Percentiles rank a stretch among this genome's conserved stretches.
phyloP scores from a whole-genome alignment of 495 filamentous ascomycete species.

The Penicillium nucicola region DNA sequence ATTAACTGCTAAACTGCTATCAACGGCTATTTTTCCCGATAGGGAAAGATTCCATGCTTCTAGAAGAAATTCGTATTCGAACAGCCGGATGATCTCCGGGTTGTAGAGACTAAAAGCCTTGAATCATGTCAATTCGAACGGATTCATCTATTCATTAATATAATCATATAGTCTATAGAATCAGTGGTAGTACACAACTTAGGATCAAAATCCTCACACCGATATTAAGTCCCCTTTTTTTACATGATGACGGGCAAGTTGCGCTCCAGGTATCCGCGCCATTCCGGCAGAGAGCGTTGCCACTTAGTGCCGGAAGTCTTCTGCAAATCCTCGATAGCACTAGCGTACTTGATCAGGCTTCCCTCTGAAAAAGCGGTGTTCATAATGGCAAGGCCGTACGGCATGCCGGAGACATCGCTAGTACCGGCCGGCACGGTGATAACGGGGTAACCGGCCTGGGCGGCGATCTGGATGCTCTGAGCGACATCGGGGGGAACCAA shows the following conservation, averaged over 20 bases:
- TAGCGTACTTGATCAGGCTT: constrained; percentile 58
- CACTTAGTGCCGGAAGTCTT: constrained; percentile 30
- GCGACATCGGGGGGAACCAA: constrained; percentile 66
- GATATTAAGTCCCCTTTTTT: not conserved
- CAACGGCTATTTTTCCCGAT: no score
- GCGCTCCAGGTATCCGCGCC: constrained; percentile 49
- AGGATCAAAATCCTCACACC: not conserved
- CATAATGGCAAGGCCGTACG: constrained; percentile 67
- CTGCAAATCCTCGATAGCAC: constrained; percentile 67
- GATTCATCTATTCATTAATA: not conserved
- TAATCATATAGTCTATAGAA: constrained; percentile 1
- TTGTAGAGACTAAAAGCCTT: no score
- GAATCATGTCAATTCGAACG: no score
- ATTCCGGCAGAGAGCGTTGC: constrained; percentile 47
- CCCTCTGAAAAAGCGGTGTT: constrained; percentile 62
- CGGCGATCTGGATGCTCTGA: constrained; percentile 55
- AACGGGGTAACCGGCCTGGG: constrained; percentile 65
- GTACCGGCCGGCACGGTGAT: constrained; percentile 64
- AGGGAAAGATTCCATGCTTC: no score
- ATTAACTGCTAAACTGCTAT: no score
- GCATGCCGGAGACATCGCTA: constrained; percentile 57
- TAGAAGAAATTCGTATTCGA: no score
- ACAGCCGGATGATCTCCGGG: no score
- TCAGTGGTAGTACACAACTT: constrained; percentile 3
- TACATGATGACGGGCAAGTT: constrained; percentile 47